These are phyloP conservation scores for Flueggea neowawraea DNA, from an alignment of 441 rosid genomes.

Conservation along the genomic window DNA sequence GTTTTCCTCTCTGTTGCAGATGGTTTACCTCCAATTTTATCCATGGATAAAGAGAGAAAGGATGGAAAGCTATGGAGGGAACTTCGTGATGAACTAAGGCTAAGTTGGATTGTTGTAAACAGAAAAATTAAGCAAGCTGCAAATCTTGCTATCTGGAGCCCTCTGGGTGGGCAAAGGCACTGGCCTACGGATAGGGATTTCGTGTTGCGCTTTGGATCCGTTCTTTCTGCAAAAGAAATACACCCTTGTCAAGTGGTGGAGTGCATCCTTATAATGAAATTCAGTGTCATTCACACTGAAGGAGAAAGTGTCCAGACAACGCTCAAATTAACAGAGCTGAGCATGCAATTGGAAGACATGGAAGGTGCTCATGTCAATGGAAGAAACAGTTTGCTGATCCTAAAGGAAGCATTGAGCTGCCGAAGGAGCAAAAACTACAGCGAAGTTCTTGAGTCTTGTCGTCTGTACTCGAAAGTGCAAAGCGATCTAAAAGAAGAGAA, in stretches of 20 bases:
- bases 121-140: slow-evolving; percentile 61
- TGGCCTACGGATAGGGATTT: slow-evolving; percentile 84
- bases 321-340: slow-evolving; percentile 59
- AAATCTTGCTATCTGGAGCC: slow-evolving; percentile 73
- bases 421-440: slow-evolving; percentile 62
- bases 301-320: slow-evolving; percentile 43
- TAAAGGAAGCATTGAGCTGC: slow-evolving; percentile 66
- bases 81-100: slow-evolving; percentile 58
- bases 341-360: slow-evolving; percentile 82
- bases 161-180: slow-evolving; percentile 78
- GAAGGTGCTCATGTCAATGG: slow-evolving; percentile 78
- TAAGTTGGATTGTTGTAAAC: slow-evolving; percentile 78
- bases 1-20: slow-evolving; percentile 58
- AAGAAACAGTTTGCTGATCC: slow-evolving; percentile 60
- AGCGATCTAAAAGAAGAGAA: slow-evolving; percentile 67
- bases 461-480: slow-evolving; percentile 59
- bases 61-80: slow-evolving; percentile 75
- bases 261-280: slow-evolving; percentile 72
- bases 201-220: slow-evolving; percentile 63
- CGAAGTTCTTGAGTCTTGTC: slow-evolving; percentile 69
- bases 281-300: slow-evolving; percentile 45
- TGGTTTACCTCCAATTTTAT: slow-evolving; percentile 56
- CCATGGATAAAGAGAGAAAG: slow-evolving; percentile 70
- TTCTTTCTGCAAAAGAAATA: slow-evolving; percentile 66
- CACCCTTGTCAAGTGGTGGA: slow-evolving; percentile 65